Conservation (phyloP, 441 rosid genomes). For the Jatropha multifida region DNA sequence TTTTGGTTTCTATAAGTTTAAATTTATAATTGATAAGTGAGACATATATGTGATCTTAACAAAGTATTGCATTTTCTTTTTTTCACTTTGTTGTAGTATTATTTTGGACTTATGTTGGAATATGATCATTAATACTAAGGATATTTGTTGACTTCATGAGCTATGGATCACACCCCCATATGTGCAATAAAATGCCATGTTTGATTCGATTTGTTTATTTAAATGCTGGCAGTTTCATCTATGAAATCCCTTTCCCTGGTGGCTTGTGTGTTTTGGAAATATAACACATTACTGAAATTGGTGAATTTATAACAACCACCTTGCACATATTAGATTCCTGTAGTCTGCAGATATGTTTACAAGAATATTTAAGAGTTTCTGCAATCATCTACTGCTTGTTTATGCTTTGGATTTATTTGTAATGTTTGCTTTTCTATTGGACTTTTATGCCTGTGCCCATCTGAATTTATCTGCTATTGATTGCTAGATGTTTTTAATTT, state of each 20-base stretch:
- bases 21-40: neutral
- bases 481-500: neutral
- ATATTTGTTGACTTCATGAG: neutral
- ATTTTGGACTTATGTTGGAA: neutral
- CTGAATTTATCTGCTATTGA: neutral
- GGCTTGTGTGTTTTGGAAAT: neutral
- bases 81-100: neutral
- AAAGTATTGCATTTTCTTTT: neutral
- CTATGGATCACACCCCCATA: neutral
- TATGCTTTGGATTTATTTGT: slow-evolving; percentile 9
- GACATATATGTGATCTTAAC: neutral
- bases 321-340: neutral
- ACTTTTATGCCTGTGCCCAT: neutral
- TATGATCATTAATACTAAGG: neutral
- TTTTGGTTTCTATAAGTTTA: neutral
- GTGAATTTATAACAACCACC: neutral
- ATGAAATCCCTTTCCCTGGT: neutral
- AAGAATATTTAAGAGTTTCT: neutral
- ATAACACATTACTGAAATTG: neutral
- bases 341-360: neutral
- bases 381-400: neutral
- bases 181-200: neutral
- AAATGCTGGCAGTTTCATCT: slow-evolving; percentile 1
- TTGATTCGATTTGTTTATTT: neutral
- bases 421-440: neutral